Base-by-base conservation (phyloP, 2,329 filamentous ascomycete genomes). In the Penicillium sp. region DNA sequence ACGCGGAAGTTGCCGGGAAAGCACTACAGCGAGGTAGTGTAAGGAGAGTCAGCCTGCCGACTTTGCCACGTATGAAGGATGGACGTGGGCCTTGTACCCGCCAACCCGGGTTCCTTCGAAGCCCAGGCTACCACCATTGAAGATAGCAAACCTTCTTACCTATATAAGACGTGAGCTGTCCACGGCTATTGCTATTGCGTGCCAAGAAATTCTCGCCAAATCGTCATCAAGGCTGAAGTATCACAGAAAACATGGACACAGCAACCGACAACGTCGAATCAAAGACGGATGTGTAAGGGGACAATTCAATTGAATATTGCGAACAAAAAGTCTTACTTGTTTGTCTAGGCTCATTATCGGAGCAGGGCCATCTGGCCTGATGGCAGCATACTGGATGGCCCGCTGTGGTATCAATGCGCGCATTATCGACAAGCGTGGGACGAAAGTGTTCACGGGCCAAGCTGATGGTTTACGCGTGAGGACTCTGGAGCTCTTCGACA, bases 401-500 rank as follows among this genome's bases (percentile, higher is more conserved):
- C 76, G 77, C 45, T 83, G 79, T 63, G 79, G 79, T 19, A 78
- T 85, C 60, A 78, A 78, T 4, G 78, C 81, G 6, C 75, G 81
- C 38, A 80, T 85, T 16, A 71, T 85, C 35, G 80, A 82, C 62
- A 80, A 81, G 58, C 71, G 77, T 60, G 70, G 71, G 0, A 77
- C 73, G 1, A 79, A 79, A 58, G 68, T 75, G 30, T 68, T 71
- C 57, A 64, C 66, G 5, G 72, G 73, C 4, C 72, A 73, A 48
- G 69, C 70, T 16, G 65, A 71, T 49, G 63, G 66, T 6, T 53
- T 68, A 40, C 69, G 66, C 10, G 55, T 64, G 35, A 62, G 67
- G 14, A 70, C 68, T 0, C 42, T 68, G 13, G 68, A 71, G 73
- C 87, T 91, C 8, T 86, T 91, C 55, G 87, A 92, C 67, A 87